Evolutionary conservation across 345 rosid genomes (phyloP), one percentile per base, ranked within the genome.

Genomic region (Alliaria petiolata): DNA sequence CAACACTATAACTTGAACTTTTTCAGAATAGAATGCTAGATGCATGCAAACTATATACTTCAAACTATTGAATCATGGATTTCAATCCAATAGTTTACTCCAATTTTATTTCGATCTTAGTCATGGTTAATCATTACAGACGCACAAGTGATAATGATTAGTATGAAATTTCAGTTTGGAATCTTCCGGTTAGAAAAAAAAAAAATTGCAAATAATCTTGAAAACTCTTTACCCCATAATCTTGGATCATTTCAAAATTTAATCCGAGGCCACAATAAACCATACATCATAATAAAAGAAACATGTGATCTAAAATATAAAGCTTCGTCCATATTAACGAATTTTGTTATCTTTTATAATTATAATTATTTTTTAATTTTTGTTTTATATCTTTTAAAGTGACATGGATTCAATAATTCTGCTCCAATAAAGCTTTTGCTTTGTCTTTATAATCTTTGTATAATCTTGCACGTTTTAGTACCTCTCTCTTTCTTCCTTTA

Each of bases 401-500:
- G 57, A 59, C 40, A 67, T 68, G 58, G 69, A 28, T 17, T 31
- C 65, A 68, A 75, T 67, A 75, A 75, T 67, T 67, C 22, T 33
- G 56, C 31, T 31, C 53, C 56, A 60, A 38, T 16, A 49, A n/a
- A 60, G 49, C 67, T 57, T 74, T 67, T 22, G 62, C 67, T 67
- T 74, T 74, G 67, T 59, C 62, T 31, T 58, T 30, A 50, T 8
- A 66, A 66, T 58, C 31, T 58, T 66, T 66, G 46, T 57, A 74
- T 57, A 65, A 47, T 65, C 65, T 19, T 74, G 69, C 68, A 67
- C 73, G 78, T 67, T 75, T 75, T 5, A 43, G 25, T 7, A 51
- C 62, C 34, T 40, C 68, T 69, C 55, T 15, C 43, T 28, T 8
- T 12, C 44, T 22, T 33, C 78, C 85, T 85, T 78, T 86, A 83